Evolutionary conservation across 495 filamentous ascomycete species (phyloP).

Genomic region (Penicillium soppii): DNA sequence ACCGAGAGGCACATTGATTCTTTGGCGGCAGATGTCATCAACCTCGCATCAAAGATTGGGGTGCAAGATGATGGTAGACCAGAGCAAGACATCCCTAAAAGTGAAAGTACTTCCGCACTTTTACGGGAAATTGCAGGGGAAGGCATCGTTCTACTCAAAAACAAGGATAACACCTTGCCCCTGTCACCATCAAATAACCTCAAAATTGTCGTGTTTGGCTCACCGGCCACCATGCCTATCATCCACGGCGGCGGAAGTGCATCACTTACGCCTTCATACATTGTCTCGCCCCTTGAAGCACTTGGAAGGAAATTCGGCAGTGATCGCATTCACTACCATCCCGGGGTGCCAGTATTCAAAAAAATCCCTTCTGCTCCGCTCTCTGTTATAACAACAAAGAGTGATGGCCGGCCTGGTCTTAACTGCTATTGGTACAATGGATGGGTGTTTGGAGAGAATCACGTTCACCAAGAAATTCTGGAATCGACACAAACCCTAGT

Average conservation of each 20-base stretch:
- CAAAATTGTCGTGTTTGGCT: constrained; percentile 3
- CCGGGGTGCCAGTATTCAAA: constrained; percentile 5
- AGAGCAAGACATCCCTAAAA: no score
- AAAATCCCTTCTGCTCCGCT: neutral
- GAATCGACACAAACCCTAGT: neutral
- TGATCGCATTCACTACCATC: neutral
- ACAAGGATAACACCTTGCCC: neutral
- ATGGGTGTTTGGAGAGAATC: neutral
- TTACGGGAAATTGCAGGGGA: no score
- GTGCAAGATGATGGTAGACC: no score
- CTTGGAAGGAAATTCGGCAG: neutral
- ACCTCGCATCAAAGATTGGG: no score
- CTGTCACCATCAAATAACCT: neutral
- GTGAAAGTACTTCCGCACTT: no score
- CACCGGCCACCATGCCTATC: neutral
- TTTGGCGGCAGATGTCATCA: no score
- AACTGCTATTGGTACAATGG: constrained; percentile 9
- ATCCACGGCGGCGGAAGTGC: constrained; percentile 2
- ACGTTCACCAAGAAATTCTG: constrained; percentile 1
- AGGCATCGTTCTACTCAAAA: constrained; percentile 10
- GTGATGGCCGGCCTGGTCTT: neutral
- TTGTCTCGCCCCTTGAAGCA: constrained; percentile 3
- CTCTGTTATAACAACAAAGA: neutral
- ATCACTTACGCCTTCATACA: neutral
- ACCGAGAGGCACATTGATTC: no score